Conservation (phyloP, 495 filamentous ascomycete genomes). For the Parachaetomium inaequale region DNA sequence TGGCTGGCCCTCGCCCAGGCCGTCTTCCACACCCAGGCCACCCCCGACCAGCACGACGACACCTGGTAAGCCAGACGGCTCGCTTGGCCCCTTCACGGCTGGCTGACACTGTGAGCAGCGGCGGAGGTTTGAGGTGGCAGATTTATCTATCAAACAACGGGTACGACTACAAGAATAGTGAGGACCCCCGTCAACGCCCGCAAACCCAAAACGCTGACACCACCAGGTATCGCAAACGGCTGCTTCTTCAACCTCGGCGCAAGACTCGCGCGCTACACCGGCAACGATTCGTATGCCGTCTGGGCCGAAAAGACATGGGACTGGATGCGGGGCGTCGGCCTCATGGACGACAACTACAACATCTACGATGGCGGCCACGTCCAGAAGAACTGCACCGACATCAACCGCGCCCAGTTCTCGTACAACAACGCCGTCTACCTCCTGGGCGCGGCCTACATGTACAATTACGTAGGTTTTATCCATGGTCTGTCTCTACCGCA, state of each 20-base stretch:
- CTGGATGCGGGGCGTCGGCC: slow-evolving; percentile 61
- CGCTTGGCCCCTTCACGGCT: not conserved
- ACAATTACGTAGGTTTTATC: slow-evolving; percentile 55
- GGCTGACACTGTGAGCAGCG: slow-evolving; percentile 13
- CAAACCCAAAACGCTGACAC: not conserved
- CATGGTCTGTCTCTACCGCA: slow-evolving; percentile 1
- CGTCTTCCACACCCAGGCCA: slow-evolving; percentile 68
- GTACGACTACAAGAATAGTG: slow-evolving; percentile 85
- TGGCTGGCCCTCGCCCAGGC: slow-evolving; percentile 75
- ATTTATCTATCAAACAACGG: slow-evolving; percentile 72
- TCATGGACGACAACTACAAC: slow-evolving; percentile 61
- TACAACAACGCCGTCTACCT: slow-evolving; percentile 73
- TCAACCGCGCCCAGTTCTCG: slow-evolving; percentile 65
- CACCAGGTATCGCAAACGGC: slow-evolving; percentile 67
- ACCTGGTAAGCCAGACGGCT: slow-evolving; percentile 38
- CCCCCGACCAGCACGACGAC: slow-evolving; percentile 56
- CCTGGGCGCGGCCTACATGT: slow-evolving; percentile 75
- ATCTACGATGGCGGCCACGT: slow-evolving; percentile 75
- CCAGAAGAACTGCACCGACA: slow-evolving; percentile 57
- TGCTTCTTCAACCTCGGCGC: slow-evolving; percentile 84
- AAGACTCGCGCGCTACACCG: slow-evolving; percentile 71
- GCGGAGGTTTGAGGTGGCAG: slow-evolving; percentile 81
- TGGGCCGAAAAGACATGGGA: slow-evolving; percentile 71
- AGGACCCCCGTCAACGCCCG: slow-evolving; percentile 7
- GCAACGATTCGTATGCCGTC: slow-evolving; percentile 71